Percentiles rank a stretch among this genome's conserved stretches.
Conservation (phyloP, 352 stramenopile species). For the Globisporangium emineosum region DNA sequence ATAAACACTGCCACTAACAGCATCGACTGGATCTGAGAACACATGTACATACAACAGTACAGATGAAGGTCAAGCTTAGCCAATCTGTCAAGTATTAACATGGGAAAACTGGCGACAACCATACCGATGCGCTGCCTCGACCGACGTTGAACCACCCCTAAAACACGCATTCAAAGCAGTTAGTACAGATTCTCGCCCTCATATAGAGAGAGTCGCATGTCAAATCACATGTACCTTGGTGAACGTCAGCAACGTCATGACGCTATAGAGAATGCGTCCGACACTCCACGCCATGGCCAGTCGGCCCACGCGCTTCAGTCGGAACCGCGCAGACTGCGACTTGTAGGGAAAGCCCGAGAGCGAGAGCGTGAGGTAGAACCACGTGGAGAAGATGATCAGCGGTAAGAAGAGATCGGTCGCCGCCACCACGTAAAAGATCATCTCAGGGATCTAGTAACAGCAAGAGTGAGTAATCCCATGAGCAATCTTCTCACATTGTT, state of each 20-base stretch:
- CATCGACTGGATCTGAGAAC: slow-evolving; percentile 70
- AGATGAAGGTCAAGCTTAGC: not conserved
- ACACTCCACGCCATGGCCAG: slow-evolving; percentile 83
- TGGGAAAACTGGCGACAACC: not conserved
- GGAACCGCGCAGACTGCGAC: slow-evolving; percentile 47
- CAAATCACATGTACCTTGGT: slow-evolving; percentile 46
- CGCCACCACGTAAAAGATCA: slow-evolving; percentile 81
- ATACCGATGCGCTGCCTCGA: slow-evolving; percentile 62
- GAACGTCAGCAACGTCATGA: slow-evolving; percentile 86
- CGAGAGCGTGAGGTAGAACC: slow-evolving; percentile 86
- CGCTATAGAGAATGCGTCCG: slow-evolving; percentile 83
- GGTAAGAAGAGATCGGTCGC: slow-evolving; percentile 86
- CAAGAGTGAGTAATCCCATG: not conserved
- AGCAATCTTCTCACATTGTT: not conserved
- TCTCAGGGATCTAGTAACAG: slow-evolving; percentile 58
- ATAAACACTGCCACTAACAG: slow-evolving; percentile 80
- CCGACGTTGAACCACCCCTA: slow-evolving; percentile 86
- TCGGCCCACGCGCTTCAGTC: slow-evolving; percentile 54
- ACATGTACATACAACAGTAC: not conserved
- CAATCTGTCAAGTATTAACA: not conserved
- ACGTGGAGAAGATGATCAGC: slow-evolving; percentile 87
- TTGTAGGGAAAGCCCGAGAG: slow-evolving; percentile 89
- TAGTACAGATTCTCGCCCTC: not conserved
- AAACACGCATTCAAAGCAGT: slow-evolving; percentile 1
- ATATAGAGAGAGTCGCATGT: not conserved